Evolutionary conservation across 1,139 yeast genomes (phyloP), one percentile per base, ranked within the genome.

Genomic region (Meyerozyma sp.): DNA sequence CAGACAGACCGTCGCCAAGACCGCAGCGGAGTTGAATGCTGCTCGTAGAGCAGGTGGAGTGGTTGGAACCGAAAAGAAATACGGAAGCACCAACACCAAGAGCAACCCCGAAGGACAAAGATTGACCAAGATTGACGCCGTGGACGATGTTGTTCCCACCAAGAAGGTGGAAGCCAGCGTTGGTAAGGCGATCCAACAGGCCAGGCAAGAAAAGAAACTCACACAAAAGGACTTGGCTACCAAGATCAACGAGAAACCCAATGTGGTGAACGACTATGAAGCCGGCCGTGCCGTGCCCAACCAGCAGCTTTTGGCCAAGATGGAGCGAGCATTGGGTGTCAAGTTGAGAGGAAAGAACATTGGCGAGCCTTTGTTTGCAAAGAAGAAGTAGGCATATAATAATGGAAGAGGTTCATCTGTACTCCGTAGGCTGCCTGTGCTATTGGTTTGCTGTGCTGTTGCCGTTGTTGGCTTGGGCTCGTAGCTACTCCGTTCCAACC

Each of bases 191-290:
- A 90, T 93, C 57, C 79, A 82, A 48, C 75, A 83, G 63, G 96
- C 87, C 37, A 84, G 98, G 71, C 85, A 82, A 59, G 97, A 88
- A 51, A 90, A 90, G 78, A 80, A 81, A 58, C 63, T 90, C 60
- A 86, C 97, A 9, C 98, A 93, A 68, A 93, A 93, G 76, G 98
- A 93, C 56, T 77, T 93, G 59, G 98, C 98, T 56, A 89, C 96
- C 49, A 86, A 84, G 65, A 80, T 93, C 61, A 91, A 90, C 65
- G 98, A 93, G 71, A 93, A 93, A 74, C 97, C 98, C 47, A 89
- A 85, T 53, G 88, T 93, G 48, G 83, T 93, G 59, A 91, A 90
- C 69, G 98, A 93, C 62, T 93, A 93, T 68, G 98, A 93, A 72
- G 90, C 95, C 44, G 98, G 96, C 46, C 82, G 96, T 64, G 98